Percentiles rank a stretch among this genome's conserved stretches.
phyloP scores from a whole-genome alignment of 495 filamentous ascomycete species.

The Xylaria curta region DNA sequence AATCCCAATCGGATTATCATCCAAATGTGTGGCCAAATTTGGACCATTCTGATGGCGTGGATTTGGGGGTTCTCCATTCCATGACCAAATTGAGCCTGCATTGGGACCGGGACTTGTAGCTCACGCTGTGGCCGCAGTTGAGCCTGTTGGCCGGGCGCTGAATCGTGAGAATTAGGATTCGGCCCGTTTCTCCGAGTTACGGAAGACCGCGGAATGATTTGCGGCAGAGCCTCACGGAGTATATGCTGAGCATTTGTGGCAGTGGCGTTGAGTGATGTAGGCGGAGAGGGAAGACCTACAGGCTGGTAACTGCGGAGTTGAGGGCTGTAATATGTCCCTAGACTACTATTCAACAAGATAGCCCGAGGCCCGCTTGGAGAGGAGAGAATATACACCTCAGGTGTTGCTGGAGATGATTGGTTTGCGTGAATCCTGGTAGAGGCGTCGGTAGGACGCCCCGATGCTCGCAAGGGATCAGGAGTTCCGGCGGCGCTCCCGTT shows the following conservation, averaged over 20 bases:
- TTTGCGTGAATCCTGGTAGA: slow-evolving; percentile 21
- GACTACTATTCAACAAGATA: slow-evolving; percentile 55
- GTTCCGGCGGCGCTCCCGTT: slow-evolving; percentile 49
- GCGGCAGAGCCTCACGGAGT: slow-evolving; percentile 24
- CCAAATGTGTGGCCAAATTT: slow-evolving; percentile 70
- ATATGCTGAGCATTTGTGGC: slow-evolving; percentile 19
- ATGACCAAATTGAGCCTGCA: slow-evolving; percentile 36
- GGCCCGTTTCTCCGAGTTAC: slow-evolving; percentile 13
- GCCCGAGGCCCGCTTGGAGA: slow-evolving; percentile 67
- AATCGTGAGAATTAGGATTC: slow-evolving; percentile 35
- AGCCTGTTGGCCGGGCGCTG: slow-evolving; percentile 50
- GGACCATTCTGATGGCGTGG: slow-evolving; percentile 52
- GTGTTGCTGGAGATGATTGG: slow-evolving; percentile 36
- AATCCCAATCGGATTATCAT: slow-evolving; percentile 75
- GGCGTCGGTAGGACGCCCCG: slow-evolving; percentile 30
- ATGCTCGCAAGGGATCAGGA: slow-evolving; percentile 46
- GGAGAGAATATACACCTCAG: slow-evolving; percentile 66
- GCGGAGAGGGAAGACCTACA: slow-evolving; percentile 22
- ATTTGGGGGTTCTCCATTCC: slow-evolving; percentile 48
- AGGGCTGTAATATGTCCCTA: slow-evolving; percentile 55
- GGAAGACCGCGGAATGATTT: slow-evolving; percentile 17
- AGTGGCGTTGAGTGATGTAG: slow-evolving; percentile 16
- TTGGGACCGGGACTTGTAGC: slow-evolving; percentile 35
- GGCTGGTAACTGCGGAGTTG: slow-evolving; percentile 26
- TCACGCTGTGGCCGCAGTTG: slow-evolving; percentile 37